A percentile compares a stretch with the other conserved stretches of the same genome.
These are phyloP conservation scores for Saposhnikovia divaricata DNA, from an alignment of 129 eudicot species.

Conservation along the genomic window DNA sequence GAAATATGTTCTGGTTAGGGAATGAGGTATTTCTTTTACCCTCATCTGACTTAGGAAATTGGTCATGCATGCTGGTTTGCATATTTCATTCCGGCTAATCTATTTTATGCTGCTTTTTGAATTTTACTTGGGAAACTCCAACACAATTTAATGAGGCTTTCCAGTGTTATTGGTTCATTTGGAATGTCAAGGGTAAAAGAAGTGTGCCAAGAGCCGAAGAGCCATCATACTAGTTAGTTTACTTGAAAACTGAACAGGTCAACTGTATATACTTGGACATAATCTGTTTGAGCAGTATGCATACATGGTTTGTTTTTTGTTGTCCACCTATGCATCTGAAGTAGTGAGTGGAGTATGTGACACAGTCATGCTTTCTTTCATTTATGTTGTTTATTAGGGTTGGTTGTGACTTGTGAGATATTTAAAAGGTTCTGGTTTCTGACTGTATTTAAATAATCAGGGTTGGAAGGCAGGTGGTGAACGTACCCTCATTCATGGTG, in stretches of 20 bases:
- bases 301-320: neutral
- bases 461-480: slow-evolving; percentile 46
- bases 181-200: neutral
- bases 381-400: neutral
- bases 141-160: neutral
- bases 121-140: neutral
- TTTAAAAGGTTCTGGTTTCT: neutral
- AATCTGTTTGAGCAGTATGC: neutral
- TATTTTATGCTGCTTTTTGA: neutral
- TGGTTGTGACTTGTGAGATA: neutral
- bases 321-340: neutral
- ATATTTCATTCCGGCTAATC: neutral
- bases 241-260: neutral
- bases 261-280: neutral
- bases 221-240: neutral
- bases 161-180: neutral
- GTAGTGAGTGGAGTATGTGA: neutral
- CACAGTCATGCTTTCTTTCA: neutral
- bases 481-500: slow-evolving; percentile 35
- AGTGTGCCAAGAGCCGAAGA: neutral
- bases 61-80: neutral
- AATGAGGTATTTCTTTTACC: neutral
- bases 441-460: slow-evolving; percentile 6
- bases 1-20: neutral
- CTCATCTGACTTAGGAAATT: neutral